Evolutionary conservation across 805 yeast species (phyloP).

Genomic region (Priceomyces fermenticarens): DNA sequence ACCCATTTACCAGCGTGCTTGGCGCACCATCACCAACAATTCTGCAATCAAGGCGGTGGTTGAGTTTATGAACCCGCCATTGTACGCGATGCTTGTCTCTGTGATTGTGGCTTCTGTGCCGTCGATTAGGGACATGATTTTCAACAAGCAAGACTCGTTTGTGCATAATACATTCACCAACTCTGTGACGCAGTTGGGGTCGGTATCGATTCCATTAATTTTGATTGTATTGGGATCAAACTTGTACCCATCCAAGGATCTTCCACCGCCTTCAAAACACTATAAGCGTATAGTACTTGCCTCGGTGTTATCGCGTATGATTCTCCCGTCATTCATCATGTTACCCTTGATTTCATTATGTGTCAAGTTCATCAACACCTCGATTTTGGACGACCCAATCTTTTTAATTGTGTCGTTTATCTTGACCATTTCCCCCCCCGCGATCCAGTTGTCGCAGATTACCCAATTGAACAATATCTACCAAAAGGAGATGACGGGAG

Average conservation of each 20-base stretch:
- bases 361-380: conserved; percentile 61
- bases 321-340: conserved; percentile 64
- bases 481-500: conserved; percentile 81
- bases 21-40: conserved; percentile 4
- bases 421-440: conserved; percentile 78
- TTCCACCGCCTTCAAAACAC: conserved; percentile 63
- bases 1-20: too few species aligned
- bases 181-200: conserved; percentile 64
- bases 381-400: conserved; percentile 78
- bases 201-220: conserved; percentile 75
- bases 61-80: conserved; percentile 73
- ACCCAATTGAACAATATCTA: conserved; percentile 72
- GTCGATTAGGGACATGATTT: conserved; percentile 53
- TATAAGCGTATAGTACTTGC: conserved; percentile 64
- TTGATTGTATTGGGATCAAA: conserved; percentile 78
- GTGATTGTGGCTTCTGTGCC: conserved; percentile 69
- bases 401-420: conserved; percentile 74
- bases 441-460: conserved; percentile 78
- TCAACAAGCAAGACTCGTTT: conserved; percentile 52
- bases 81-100: conserved; percentile 71
- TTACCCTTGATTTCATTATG: conserved; percentile 63
- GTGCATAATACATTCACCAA: conserved; percentile 62
- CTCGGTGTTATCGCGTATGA: conserved; percentile 73
- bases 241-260: conserved; percentile 63
- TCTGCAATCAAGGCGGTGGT: conserved; percentile 21